phyloP scores from a whole-genome alignment of 257 asterid genomes.

The Jacaranda mimosifolia region DNA sequence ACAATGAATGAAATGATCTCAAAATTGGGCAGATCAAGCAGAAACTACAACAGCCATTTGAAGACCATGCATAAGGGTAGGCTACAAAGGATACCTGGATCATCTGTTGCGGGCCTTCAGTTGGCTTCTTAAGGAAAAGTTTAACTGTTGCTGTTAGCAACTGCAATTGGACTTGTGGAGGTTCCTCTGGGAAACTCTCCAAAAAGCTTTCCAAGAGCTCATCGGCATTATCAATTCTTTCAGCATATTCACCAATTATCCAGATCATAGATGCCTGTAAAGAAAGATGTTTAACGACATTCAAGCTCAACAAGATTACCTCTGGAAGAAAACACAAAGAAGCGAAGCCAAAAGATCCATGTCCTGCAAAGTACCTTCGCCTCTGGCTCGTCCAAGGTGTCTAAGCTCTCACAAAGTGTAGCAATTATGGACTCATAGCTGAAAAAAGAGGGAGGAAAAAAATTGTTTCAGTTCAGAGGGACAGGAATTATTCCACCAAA shows the following conservation, averaged over 20 bases:
- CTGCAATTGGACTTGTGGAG: conserved; percentile 97
- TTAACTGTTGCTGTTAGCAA: conserved; percentile 96
- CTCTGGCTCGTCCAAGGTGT: conserved; percentile 99
- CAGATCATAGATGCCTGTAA: conserved; percentile 99
- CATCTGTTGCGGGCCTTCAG: conserved; percentile 99
- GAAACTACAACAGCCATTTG: background rate
- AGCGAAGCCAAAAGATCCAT: conserved; percentile 23
- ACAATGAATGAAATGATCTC: conserved; percentile 20
- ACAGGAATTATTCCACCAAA: conserved; percentile 28
- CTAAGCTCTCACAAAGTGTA: conserved; percentile 97
- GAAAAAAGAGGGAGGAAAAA: conserved; percentile 31
- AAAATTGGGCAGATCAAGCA: conserved; percentile 15
- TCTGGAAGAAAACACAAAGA: conserved; percentile 24
- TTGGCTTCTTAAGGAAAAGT: conserved; percentile 98
- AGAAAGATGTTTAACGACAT: conserved; percentile 34
- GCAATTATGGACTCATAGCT: conserved; percentile 98
- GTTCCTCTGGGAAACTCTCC: conserved; percentile 98
- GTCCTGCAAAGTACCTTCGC: conserved; percentile 76
- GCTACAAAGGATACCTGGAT: conserved; percentile 73
- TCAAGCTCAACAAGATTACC: conserved; percentile 29
- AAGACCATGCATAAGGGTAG: conserved; percentile 29
- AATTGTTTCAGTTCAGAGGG: conserved; percentile 11
- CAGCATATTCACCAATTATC: conserved; percentile 99
- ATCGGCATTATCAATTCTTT: conserved; percentile 99
- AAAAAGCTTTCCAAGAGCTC: conserved; percentile 98